These are phyloP conservation scores for Iberis pinnata DNA, from an alignment of 345 rosid species.

Conservation along the genomic window DNA sequence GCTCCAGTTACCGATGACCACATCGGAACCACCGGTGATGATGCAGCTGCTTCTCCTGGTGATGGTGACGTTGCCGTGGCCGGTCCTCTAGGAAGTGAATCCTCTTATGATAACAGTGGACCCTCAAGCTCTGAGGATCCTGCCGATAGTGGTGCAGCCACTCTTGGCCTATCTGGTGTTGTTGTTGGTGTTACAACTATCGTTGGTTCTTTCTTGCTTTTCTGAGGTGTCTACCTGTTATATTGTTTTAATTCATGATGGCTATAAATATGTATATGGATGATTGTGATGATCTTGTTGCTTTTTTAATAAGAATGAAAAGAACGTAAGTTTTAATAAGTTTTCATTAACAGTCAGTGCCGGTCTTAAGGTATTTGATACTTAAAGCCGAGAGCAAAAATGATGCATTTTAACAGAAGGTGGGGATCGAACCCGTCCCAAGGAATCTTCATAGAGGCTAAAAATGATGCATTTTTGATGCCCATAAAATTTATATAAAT, in stretches of 20 bases:
- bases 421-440: too few species aligned
- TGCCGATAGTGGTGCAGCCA: constrained; percentile 19
- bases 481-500: too few species aligned
- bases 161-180: constrained; percentile 30
- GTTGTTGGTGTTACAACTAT: constrained; percentile 31
- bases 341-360: too few species aligned
- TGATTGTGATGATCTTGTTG: too few species aligned
- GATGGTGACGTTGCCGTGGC: constrained; percentile 37
- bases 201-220: constrained; percentile 36
- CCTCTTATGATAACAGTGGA: constrained; percentile 14
- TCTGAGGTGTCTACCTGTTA: constrained; percentile 13
- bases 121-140: constrained; percentile 3
- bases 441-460: too few species aligned
- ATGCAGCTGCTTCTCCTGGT: constrained; percentile 26
- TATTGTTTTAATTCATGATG: background rate
- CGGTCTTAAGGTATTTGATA: too few species aligned
- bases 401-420: too few species aligned
- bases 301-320: too few species aligned
- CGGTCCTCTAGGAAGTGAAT: constrained; percentile 37
- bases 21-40: constrained; percentile 26
- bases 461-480: too few species aligned
- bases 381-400: too few species aligned
- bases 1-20: constrained; percentile 20
- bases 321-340: too few species aligned
- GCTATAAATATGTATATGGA: too few species aligned